Evolutionary conservation across 2,329 filamentous ascomycete species (phyloP), one percentile per base, ranked within the genome.

Genomic region (Paecilomyces fulvus): DNA sequence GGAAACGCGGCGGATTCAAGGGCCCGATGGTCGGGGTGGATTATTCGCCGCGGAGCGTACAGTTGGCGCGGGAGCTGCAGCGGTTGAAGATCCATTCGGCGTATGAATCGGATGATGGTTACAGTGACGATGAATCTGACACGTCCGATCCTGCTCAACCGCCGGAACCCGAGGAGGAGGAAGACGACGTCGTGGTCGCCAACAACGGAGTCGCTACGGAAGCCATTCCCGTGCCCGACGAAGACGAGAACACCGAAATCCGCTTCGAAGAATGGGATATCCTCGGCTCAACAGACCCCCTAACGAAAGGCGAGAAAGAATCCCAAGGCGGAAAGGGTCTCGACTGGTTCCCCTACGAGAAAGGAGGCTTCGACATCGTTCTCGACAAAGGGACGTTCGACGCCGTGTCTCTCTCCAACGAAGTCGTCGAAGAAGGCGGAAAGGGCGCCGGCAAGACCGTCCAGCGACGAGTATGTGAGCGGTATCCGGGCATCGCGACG

Each of bases 341-440:
- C 14, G 57, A 66, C 14, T 77, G 75, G 71, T 77, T 72, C 64
- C 77, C 63, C 0, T 67, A 67, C 48, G 64, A 71, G 30, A 64
- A 64, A 0, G 70, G 71, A 0, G 88, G 88, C 0, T 97, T 92
- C 76, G 91, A 97, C 72, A 84, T 96, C 0, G 87, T 96, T 0
- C 81, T 96, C n/a, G 94, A 99, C 74, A 99, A 99, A 75, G 94
- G 94, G 49, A 99, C 94, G 0, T 99, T 97, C 70, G 94, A 99
- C 77, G 94, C 94, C 10, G 88, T 99, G 31, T 91, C 86, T 52
- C 77, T 97, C n/a, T 74, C 72, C 12, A 72, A 65, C 9, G 71
- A 74, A 58, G 66, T 60, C 8, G 55, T 64, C 53, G 54, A 53
- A 17, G 60, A 57, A n/a, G 48, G 52, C 8, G 51, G 81, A 0